These are phyloP conservation scores for Kernera saxatilis DNA, from an alignment of 345 rosid genomes.

Conservation along the genomic window DNA sequence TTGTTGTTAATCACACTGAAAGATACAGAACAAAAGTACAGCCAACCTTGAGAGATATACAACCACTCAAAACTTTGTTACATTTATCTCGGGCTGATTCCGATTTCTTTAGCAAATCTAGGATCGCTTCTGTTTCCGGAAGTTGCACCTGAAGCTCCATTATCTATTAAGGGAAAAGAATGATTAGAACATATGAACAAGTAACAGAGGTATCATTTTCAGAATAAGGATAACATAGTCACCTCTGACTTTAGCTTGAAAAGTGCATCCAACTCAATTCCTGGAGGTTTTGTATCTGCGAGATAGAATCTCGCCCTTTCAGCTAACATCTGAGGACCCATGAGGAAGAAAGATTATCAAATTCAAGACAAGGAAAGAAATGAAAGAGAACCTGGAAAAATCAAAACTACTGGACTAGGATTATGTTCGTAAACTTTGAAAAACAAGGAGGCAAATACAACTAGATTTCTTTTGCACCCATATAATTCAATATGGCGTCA, in stretches of 20 bases:
- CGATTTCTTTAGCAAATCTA: slow-evolving; percentile 45
- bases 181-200: slow-evolving; percentile 1
- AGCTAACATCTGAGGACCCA: slow-evolving; percentile 49
- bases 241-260: slow-evolving; percentile 81
- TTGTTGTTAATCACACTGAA: background rate
- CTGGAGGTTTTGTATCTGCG: slow-evolving; percentile 34
- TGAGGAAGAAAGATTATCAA: slow-evolving; percentile 11
- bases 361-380: background rate
- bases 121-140: slow-evolving; percentile 54
- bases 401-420: background rate
- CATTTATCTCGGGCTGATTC: slow-evolving; percentile 59
- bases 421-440: background rate
- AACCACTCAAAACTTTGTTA: slow-evolving; percentile 44
- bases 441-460: background rate
- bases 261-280: slow-evolving; percentile 50
- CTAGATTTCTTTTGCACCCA: background rate
- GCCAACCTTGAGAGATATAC: slow-evolving; percentile 52
- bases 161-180: slow-evolving; percentile 40
- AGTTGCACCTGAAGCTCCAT: slow-evolving; percentile 64
- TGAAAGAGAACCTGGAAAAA: background rate
- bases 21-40: slow-evolving; percentile 1
- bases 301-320: slow-evolving; percentile 48
- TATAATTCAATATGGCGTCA: background rate
- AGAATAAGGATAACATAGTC: slow-evolving; percentile 10
- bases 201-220: background rate